phyloP scores from a whole-genome alignment of 225 moss, liverwort and hornwort genomes.

The Sphagnum tenellum region DNA sequence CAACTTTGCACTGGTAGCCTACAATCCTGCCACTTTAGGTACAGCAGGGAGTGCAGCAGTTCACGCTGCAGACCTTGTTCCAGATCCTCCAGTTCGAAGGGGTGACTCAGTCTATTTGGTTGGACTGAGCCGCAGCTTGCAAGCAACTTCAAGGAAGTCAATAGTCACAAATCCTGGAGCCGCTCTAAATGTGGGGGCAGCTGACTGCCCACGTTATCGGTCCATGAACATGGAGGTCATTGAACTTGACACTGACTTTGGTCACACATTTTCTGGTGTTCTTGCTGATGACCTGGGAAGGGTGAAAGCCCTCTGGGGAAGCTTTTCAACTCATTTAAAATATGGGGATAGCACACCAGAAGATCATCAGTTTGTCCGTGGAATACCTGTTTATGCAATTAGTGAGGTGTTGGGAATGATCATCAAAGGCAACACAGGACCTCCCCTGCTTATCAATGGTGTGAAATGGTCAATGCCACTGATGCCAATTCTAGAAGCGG shows the following conservation, averaged over 20 bases:
- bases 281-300: conserved; percentile 68
- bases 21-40: conserved; percentile 58
- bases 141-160: conserved; percentile 78
- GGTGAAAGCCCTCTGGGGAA: conserved; percentile 85
- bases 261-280: conserved; percentile 69
- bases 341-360: conserved; percentile 61
- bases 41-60: conserved; percentile 49
- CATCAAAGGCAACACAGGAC: conserved; percentile 32
- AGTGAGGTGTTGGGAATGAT: conserved; percentile 68
- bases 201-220: conserved; percentile 76
- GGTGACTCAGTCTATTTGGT: conserved; percentile 80
- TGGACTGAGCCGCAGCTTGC: conserved; percentile 65
- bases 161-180: conserved; percentile 64
- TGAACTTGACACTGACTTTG: conserved; percentile 80
- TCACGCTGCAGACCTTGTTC: conserved; percentile 40
- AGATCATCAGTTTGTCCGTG: conserved; percentile 78
- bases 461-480: conserved; percentile 59
- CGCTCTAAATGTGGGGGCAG: conserved; percentile 59
- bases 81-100: conserved; percentile 48
- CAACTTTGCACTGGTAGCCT: conserved; percentile 77
- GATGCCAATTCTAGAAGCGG: conserved; percentile 72
- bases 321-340: conserved; percentile 74
- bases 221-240: conserved; percentile 96
- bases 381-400: conserved; percentile 60
- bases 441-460: conserved; percentile 58